Evolutionary conservation across 257 asterid species (phyloP), one percentile per base, ranked within the genome.

Genomic region (Sherardia arvensis): DNA sequence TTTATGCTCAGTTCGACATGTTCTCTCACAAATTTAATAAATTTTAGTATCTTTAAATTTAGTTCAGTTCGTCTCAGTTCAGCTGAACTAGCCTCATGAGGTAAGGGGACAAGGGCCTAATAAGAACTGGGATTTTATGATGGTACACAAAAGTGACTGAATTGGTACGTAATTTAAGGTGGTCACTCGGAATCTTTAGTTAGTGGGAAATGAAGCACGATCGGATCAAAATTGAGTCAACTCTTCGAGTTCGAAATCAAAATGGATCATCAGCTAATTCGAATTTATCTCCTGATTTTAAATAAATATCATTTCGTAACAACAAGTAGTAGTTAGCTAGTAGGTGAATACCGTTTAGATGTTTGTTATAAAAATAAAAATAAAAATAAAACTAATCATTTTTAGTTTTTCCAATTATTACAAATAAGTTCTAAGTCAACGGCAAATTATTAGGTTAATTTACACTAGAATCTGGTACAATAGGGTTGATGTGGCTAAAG

Each of bases 221-320:
- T 28, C 62, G 18, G 40, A 28, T 28, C 62, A 58, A 28, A 12
- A 58, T 53, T 8, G 62, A 49, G 61, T 30, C 68, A 64, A 49
- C 68, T 28, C 33, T 5, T 29, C 1, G 1, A 43, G 20, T 15
- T 43, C 20, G 7, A 43, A 3, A 43, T 43, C 29, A 11, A 30
- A 20, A 9, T 2, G 15, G 7, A 29, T 28, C 11, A 18, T 1
- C 53, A 29, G 40, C 2, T 48, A 29, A 4, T 49, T 49, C 20
- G 23, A 10, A n/a, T 11, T 27, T 48, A 18, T 20, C 27, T 45
- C 11, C 51, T 9, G 10, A 45, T 27, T 10, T 53, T 2, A 48
- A 54, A 54, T 9, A 5, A 53, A 53, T 23, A 2, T 1, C 27
- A 22, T 53, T n/a, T 53, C 58, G 33, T 7, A 22, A n/a, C 25